Base-by-base conservation (phyloP, 768 basidiomycete species). In the Phaffia tasmanica region DNA sequence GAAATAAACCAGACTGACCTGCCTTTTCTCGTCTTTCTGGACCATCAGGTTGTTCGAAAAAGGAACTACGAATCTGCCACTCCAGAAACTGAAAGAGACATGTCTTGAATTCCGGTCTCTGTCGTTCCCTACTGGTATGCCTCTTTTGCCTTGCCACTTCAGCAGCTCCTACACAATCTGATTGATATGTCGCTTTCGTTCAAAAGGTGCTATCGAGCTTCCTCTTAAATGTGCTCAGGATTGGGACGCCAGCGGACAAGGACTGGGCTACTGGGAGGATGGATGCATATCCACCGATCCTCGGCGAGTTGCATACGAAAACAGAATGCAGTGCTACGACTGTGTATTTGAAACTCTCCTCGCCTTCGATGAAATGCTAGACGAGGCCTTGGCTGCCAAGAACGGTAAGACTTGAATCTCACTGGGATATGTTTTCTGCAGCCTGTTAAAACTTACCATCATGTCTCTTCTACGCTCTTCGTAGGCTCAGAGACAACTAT, bases 41-140 rank as follows among this genome's bases (percentile, higher is more conserved):
- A 3, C 1, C 0, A 1, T 2, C 70, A 93, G 93, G 57, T 76
- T 98, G 51, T 97, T 95, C 77, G 83, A 82, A 63, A 92, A 92
- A 75, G 91, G 89, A 23, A 86, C 90, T 7, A 83, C 85, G 32
- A 88, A 87, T 67, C 78, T 98, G 54, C 86, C 88, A 57, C 83
- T 89, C 48, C 85, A 89, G 61, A 87, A 88, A 73, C 81, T 97
- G 30, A 81, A 86, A 35, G 91, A 95, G 73, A 83, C 95, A 32
- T 83, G 86, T 68, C 84, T 84, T n/a, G 89, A 97, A 73, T 98
- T 92, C 75, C 88, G 87, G 69, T 83, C 86, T 68, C 78, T 95
- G 64, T 81, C 83, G 66, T 97, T 86, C 72, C 85, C 89, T 14
- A 84, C 85, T 80, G 93, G 89, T 87, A 60, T 56, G 78, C 73